These are phyloP conservation scores for Ganoderma meredithae DNA, from an alignment of 1,284 basidiomycete species.

Conservation along the genomic window DNA sequence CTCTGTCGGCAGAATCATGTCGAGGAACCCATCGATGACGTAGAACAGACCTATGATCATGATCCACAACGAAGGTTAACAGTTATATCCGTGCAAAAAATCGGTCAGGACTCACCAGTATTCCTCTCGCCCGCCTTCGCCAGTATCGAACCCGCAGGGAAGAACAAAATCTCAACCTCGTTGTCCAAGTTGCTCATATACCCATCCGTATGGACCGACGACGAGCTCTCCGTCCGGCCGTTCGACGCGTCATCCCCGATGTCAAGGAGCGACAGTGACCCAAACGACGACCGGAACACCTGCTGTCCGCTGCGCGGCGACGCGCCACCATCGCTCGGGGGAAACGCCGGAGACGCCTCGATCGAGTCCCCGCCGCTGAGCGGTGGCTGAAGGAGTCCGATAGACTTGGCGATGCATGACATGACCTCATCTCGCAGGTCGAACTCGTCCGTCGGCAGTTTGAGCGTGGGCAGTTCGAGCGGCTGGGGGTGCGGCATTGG, in stretches of 20 bases:
- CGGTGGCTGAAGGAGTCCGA: slow-evolving; percentile 91
- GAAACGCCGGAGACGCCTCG: slow-evolving; percentile 70
- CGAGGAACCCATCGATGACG: slow-evolving; percentile 97
- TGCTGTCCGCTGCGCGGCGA: slow-evolving; percentile 26
- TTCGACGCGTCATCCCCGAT: slow-evolving; percentile 60
- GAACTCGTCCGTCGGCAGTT: slow-evolving; percentile 64
- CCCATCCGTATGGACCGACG: slow-evolving; percentile 63
- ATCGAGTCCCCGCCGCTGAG: slow-evolving; percentile 69
- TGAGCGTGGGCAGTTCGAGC: slow-evolving; percentile 14
- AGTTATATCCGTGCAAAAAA: no score
- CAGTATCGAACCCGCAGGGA: slow-evolving; percentile 85
- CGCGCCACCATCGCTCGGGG: slow-evolving; percentile 57
- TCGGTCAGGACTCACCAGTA: slow-evolving; percentile 60
- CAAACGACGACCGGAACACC: slow-evolving; percentile 82
- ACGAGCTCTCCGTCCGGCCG: slow-evolving; percentile 62
- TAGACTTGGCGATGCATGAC: slow-evolving; percentile 97
- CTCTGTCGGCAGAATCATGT: slow-evolving; percentile 81
- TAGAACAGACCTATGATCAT: slow-evolving; percentile 84
- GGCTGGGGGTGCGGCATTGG: slow-evolving; percentile 25
- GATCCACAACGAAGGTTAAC: not conserved
- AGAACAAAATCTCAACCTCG: slow-evolving; percentile 96
- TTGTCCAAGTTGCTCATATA: slow-evolving; percentile 87
- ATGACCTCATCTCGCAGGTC: slow-evolving; percentile 95
- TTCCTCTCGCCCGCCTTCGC: slow-evolving; percentile 92
- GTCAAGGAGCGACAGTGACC: slow-evolving; percentile 86